Evolutionary conservation across 169 alveolate species (phyloP), one percentile per base, ranked within the genome.

Genomic region (Eimeria acervulina): DNA sequence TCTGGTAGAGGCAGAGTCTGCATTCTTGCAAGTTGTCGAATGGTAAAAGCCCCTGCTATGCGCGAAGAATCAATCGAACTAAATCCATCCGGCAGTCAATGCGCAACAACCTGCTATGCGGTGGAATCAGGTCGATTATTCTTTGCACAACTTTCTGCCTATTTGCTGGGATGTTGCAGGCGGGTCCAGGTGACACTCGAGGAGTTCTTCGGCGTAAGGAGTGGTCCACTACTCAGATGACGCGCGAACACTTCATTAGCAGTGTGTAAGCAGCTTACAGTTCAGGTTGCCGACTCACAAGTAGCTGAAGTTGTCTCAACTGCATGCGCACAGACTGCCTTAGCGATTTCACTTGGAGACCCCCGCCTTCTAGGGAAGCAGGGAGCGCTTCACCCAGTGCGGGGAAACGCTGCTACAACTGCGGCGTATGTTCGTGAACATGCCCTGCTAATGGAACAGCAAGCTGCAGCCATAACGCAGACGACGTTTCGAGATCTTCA

Each of bases 111-210:
- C n/a, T n/a, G n/a, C n/a, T n/a, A n/a, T n/a, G n/a, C 83, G 0
- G 51, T 33, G 47, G 52, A 8, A 36, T 21, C 51, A 17, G 47
- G 52, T 0, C 28, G 51, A 72, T n/a, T 36, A 72, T 36, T 12
- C 15, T 44, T 44, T 87, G 93, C 74, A 44, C 10, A 2, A 8
- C 13, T 8, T 87, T 23, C 26, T 87, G 66, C 44, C 28, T 83
- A 36, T 21, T 72, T 72, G 83, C 31, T 36, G 38, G 36, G 36
- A 72, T 72, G n/a, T 17, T 72, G 47, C 83, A 87, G 93, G 93
- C 63, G 93, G 72, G 93, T 87, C 28, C 93, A 87, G 72, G 93
- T 87, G 74, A 87, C 93, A 19, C 81, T 87, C 61, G 93, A 87
- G 42, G 93, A 87, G 36, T 87, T 87, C 59, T 87, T 87, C n/a